Evolutionary conservation across 306 rosid species (phyloP).

Genomic region (Glycine latifolia): DNA sequence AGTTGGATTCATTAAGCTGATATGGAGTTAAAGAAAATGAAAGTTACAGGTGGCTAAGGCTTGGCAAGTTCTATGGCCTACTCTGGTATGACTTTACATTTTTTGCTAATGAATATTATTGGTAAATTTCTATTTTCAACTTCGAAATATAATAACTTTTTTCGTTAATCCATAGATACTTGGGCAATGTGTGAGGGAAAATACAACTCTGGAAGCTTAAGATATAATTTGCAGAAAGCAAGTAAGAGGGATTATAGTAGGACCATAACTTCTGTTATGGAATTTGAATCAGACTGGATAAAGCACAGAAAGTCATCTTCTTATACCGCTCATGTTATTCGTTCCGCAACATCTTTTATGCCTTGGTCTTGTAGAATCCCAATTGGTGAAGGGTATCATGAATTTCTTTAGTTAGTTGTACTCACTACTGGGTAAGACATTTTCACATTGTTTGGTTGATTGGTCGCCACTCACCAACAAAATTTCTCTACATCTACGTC

Average conservation of each 20-base stretch:
- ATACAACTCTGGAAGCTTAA: constrained; percentile 47
- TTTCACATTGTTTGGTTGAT: constrained; percentile 1
- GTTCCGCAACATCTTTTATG: constrained; percentile 77
- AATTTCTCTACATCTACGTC: constrained; percentile 44
- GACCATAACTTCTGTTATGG: constrained; percentile 77
- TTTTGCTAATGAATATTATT: not conserved
- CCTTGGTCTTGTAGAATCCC: constrained; percentile 96
- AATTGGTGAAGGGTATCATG: constrained; percentile 80
- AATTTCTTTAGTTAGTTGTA: constrained; percentile 55
- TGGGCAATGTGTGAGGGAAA: constrained; percentile 68
- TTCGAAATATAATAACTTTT: not conserved
- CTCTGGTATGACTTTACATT: constrained; percentile 54
- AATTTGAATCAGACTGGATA: constrained; percentile 78
- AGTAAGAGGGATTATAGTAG: constrained; percentile 47
- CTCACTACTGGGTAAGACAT: not conserved
- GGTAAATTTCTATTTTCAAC: constrained; percentile 13
- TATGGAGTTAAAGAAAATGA: constrained; percentile 61
- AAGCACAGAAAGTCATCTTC: constrained; percentile 74
- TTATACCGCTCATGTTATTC: constrained; percentile 77
- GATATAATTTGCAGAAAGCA: constrained; percentile 47
- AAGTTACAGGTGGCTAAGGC: constrained; percentile 76
- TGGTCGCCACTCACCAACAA: not conserved
- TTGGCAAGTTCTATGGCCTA: constrained; percentile 60
- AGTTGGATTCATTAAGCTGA: constrained; percentile 49
- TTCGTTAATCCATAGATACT: constrained; percentile 51